Percentiles rank a stretch among this genome's conserved stretches.
These are phyloP conservation scores for Monosporozyma aquatica DNA, from an alignment of 805 yeast genomes.

Conservation along the genomic window DNA sequence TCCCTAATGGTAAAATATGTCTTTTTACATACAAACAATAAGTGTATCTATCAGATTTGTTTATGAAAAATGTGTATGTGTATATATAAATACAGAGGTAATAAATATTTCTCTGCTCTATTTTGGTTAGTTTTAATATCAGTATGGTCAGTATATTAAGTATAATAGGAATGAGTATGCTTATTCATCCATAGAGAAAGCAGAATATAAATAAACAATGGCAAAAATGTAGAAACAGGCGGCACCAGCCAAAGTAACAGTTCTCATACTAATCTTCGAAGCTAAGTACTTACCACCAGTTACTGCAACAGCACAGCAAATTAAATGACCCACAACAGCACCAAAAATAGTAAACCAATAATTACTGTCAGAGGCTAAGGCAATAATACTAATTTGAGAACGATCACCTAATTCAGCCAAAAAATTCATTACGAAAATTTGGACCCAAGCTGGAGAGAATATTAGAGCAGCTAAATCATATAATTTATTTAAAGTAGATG, in stretches of 20 bases:
- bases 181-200: slow-evolving; percentile 18
- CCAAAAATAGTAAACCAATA: slow-evolving; percentile 86
- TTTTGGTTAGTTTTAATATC: too few relatives aligned
- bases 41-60: too few relatives aligned
- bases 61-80: too few relatives aligned
- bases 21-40: too few relatives aligned
- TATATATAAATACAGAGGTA: too few relatives aligned
- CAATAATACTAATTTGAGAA: slow-evolving; percentile 95
- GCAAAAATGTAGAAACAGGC: slow-evolving; percentile 78
- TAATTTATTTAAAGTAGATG: slow-evolving; percentile 30
- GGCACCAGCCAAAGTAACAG: slow-evolving; percentile 87
- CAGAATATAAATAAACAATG: slow-evolving; percentile 67
- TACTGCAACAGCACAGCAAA: slow-evolving; percentile 87
- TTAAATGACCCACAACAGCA: slow-evolving; percentile 78
- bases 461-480: slow-evolving; percentile 50
- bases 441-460: slow-evolving; percentile 85
- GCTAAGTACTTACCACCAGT: slow-evolving; percentile 89
- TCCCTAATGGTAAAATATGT: too few relatives aligned
- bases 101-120: too few relatives aligned
- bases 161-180: neutral
- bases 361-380: slow-evolving; percentile 95
- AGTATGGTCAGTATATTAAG: too few relatives aligned
- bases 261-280: slow-evolving; percentile 80
- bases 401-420: slow-evolving; percentile 99
- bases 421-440: slow-evolving; percentile 91